Conservation (phyloP, 371 early-diverging fungal genomes). For the Parasitella parasitica region DNA sequence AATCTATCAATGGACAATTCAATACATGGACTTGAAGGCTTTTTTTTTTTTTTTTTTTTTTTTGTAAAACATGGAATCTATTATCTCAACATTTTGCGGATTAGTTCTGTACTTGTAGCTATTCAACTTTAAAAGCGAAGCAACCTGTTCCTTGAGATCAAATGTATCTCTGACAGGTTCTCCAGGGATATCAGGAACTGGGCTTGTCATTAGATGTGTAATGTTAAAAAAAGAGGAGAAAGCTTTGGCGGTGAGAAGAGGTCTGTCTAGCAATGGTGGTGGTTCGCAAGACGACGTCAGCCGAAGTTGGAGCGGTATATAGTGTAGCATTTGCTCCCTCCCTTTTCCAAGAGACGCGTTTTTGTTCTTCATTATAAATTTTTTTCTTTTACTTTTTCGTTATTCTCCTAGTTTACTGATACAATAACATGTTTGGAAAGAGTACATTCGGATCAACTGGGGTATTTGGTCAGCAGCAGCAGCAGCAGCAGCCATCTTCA, state of each 20-base stretch:
- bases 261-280: no score
- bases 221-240: background rate
- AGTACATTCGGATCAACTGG: conserved; percentile 39
- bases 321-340: background rate
- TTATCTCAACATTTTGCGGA: no score
- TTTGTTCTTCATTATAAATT: background rate
- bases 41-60: background rate
- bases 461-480: conserved; percentile 63
- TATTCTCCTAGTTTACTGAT: background rate
- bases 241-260: no score
- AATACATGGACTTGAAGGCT: background rate
- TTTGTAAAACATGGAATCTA: no score
- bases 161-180: conserved; percentile 35
- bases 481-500: conserved; percentile 40
- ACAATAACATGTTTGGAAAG: conserved; percentile 40
- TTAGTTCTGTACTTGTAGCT: conserved; percentile 50
- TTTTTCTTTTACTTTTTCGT: background rate
- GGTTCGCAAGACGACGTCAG: conserved; percentile 1
- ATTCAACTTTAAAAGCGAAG: conserved; percentile 35
- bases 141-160: conserved; percentile 36
- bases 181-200: conserved; percentile 52
- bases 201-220: conserved; percentile 14
- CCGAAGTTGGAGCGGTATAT: background rate
- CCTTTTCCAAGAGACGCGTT: conserved; percentile 2
- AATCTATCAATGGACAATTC: conserved; percentile 43